phyloP scores from a whole-genome alignment of 768 basidiomycete genomes.

The Phanerochaete sordida region DNA sequence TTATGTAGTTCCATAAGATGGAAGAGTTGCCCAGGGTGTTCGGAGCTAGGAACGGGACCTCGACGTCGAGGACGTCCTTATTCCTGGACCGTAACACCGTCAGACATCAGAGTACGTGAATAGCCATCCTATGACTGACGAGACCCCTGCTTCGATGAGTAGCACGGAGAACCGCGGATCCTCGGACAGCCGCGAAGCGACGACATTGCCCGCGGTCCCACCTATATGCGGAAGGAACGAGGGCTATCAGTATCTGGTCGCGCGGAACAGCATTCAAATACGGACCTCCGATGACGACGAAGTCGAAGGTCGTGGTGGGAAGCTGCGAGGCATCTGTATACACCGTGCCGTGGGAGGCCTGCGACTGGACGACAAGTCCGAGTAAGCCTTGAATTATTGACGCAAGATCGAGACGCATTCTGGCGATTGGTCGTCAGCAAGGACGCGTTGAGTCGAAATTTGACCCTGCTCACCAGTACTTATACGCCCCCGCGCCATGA shows the following conservation, averaged over 20 bases:
- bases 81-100: constrained; percentile 8
- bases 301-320: constrained; percentile 6
- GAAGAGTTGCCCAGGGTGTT: constrained; percentile 13
- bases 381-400: background rate
- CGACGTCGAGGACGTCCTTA: constrained; percentile 10
- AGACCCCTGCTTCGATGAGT: constrained; percentile 10
- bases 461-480: background rate
- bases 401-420: background rate
- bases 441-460: background rate
- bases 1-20: constrained; percentile 28
- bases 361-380: background rate
- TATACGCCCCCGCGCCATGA: background rate
- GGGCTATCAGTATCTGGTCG: background rate
- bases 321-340: constrained; percentile 1
- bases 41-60: constrained; percentile 16
- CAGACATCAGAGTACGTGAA: background rate
- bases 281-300: constrained; percentile 13
- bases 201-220: constrained; percentile 10
- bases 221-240: background rate
- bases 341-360: background rate
- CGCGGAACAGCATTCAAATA: background rate
- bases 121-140: background rate
- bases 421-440: background rate
- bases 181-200: constrained; percentile 9
- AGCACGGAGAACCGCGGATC: constrained; percentile 7